Conservation (phyloP, 192 early-diverging fungal genomes). For the Gaertneriomyces semiglobifer region DNA sequence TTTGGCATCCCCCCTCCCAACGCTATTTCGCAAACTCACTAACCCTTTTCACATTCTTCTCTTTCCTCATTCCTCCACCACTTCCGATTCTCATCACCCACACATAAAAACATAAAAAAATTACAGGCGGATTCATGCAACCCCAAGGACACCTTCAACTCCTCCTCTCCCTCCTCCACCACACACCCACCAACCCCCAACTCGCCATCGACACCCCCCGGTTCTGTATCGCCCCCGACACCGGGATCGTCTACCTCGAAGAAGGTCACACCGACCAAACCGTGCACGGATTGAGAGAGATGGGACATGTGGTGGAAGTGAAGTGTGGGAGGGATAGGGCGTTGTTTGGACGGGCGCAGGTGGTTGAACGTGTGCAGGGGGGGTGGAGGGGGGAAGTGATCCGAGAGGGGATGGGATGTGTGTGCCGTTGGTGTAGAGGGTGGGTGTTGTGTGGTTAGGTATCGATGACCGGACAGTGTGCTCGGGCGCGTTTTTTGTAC, state of each 20-base stretch:
- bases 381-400: constrained; percentile 71
- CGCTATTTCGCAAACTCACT: no score
- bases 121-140: constrained; percentile 64
- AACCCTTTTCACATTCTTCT: no score
- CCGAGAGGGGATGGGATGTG: constrained; percentile 88
- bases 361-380: constrained; percentile 42
- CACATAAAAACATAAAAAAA: no score
- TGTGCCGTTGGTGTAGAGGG: no score
- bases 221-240: constrained; percentile 54
- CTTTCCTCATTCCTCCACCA: no score
- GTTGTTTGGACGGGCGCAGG: constrained; percentile 73
- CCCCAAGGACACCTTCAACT: constrained; percentile 84
- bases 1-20: no score
- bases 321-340: constrained; percentile 45
- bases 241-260: constrained; percentile 54
- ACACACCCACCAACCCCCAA: constrained; percentile 55
- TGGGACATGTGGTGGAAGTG: constrained; percentile 58
- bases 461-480: no score
- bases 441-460: no score
- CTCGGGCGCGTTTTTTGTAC: no score
- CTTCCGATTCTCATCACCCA: no score
- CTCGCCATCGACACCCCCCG: constrained; percentile 66
- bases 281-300: constrained; percentile 43
- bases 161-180: constrained; percentile 62
- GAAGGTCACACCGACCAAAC: constrained; percentile 51